Base-by-base conservation (phyloP, 1,284 basidiomycete species). In the Trametes hirsuta region DNA sequence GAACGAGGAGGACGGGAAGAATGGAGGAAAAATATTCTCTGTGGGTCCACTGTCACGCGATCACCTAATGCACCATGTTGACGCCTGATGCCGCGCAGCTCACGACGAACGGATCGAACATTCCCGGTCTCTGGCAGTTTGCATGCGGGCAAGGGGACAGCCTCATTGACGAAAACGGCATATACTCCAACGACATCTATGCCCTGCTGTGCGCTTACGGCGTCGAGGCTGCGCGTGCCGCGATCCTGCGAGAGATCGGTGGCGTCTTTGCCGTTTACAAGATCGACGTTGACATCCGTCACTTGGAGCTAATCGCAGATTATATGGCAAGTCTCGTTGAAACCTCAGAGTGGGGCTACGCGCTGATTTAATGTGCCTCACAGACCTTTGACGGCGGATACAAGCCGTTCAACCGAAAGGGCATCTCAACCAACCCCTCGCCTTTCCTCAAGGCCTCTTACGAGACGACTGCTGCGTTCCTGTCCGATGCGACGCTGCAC, bases 321-420 rank as follows among this genome's bases (percentile, higher is more conserved):
- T 99, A 99, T 75, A 98, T 98, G 95, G 94, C 95, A 71, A 66
- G 89, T 77, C 50, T 22, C 47, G 10, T 22, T 22, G 45, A 61
- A 42, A 51, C 15, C 22, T 47, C 46, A 37, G 40, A 11, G 37
- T 55, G 10, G 14, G 25, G 52, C 41, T 52, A 68, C 52, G 59
- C 52, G 24, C 51, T 56, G 36, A 55, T 30, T 14, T 58, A 44
- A 42, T 60, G 41, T 58, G 50, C 49, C 40, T 55, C 42, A 42
- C 68, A 98, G 94, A 99, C 97, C 0, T 97, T 96, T 72, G 94
- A 95, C 52, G 97, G 97, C 47, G 95, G 93, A 24, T 99, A 97
- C 81, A 94, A 93, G 75, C 95, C 97, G 1, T 99, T 99, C 81
- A 99, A 98, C 76, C 90, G 97, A 53, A 94, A 91, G 61, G 97